Conservation (phyloP, 768 basidiomycete genomes). For the Termitomyces sp. region DNA sequence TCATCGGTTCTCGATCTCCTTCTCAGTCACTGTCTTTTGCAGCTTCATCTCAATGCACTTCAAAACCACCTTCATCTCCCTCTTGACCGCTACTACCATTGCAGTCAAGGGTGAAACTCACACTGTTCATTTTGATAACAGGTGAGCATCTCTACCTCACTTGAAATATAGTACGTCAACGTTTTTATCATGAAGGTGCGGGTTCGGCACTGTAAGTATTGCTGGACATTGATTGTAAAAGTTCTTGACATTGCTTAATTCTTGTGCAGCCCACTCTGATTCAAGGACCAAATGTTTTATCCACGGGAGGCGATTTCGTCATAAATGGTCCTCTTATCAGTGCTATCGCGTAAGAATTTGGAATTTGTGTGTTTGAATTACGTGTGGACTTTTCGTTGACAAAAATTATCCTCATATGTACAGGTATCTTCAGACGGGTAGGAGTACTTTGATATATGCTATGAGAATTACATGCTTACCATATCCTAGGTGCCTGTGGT, state of each 20-base stretch:
- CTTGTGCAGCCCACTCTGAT: constrained; percentile 24
- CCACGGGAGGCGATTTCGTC: constrained; percentile 24
- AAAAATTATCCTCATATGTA: background rate
- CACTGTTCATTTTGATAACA: constrained; percentile 32
- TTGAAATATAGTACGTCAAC: background rate
- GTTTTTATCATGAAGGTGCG: constrained; percentile 19
- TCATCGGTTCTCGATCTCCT: background rate
- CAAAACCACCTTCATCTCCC: constrained; percentile 12
- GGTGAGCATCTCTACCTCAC: constrained; percentile 2
- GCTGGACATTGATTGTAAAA: background rate
- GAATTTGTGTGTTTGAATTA: too few relatives aligned
- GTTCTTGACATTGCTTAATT: background rate
- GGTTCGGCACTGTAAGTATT: constrained; percentile 25
- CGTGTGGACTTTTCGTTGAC: background rate
- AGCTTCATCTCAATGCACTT: constrained; percentile 4
- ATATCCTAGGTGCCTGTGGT: constrained; percentile 24
- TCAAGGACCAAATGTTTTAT: constrained; percentile 24
- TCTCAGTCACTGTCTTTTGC: background rate
- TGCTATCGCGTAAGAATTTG: constrained; percentile 34
- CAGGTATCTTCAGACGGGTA: constrained; percentile 28
- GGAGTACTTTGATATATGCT: background rate
- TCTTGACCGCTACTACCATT: constrained; percentile 15
- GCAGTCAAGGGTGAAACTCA: constrained; percentile 27
- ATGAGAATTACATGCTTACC: background rate
- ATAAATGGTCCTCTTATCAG: constrained; percentile 21